These are phyloP conservation scores for Colletotrichum siamense DNA, from an alignment of 2,329 filamentous ascomycete species.

Conservation along the genomic window DNA sequence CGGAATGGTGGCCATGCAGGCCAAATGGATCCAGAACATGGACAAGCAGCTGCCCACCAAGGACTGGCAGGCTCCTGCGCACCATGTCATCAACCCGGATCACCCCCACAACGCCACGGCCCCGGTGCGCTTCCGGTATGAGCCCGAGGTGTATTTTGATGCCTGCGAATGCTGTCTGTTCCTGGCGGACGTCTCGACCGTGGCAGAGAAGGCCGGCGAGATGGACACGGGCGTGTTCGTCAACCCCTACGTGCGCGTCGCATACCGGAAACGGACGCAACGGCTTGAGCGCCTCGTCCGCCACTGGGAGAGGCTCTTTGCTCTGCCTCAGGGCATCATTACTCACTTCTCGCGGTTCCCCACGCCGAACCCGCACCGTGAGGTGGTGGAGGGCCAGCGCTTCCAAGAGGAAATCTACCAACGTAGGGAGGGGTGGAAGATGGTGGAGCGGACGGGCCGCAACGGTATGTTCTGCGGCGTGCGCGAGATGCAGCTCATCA, in stretches of 20 bases:
- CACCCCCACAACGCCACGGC: constrained; percentile 29
- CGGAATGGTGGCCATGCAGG: constrained; percentile 74
- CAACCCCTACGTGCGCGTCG: constrained; percentile 77
- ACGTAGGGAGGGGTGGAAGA: constrained; percentile 39
- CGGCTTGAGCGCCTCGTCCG: constrained; percentile 47
- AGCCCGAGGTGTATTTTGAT: constrained; percentile 65
- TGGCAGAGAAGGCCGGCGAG: constrained; percentile 33
- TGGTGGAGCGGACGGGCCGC: constrained; percentile 48
- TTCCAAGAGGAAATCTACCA: constrained; percentile 59
- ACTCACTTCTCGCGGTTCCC: constrained; percentile 63
- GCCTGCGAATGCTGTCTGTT: constrained; percentile 70
- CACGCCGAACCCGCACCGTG: constrained; percentile 63
- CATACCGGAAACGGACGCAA: constrained; percentile 55
- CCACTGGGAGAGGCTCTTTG: constrained; percentile 70
- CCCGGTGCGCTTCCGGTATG: constrained; percentile 44
- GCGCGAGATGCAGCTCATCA: constrained; percentile 50
- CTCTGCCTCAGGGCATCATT: constrained; percentile 61
- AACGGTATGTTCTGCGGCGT: constrained; percentile 63
- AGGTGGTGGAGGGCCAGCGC: constrained; percentile 61
- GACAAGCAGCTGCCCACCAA: constrained; percentile 33
- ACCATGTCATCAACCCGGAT: constrained; percentile 37
- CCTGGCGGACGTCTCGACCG: constrained; percentile 50
- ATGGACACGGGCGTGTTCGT: constrained; percentile 63
- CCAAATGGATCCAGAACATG: constrained; percentile 59
- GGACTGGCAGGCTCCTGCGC: constrained; percentile 30